These are phyloP conservation scores for Metschnikowia dekortorum DNA, from an alignment of 805 yeast species.

Conservation along the genomic window DNA sequence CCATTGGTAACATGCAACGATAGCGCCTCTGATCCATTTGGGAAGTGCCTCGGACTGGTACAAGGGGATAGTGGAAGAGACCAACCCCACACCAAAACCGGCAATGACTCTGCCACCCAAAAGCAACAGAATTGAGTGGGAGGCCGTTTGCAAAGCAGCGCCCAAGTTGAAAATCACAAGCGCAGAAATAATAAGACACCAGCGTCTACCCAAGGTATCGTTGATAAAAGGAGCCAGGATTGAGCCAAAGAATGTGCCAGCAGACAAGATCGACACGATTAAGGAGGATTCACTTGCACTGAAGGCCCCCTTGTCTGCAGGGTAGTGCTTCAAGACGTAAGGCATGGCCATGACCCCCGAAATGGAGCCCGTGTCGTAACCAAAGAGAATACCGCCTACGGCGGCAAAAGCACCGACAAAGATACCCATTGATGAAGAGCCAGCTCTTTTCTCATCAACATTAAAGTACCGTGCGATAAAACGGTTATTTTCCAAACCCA, in stretches of 20 bases:
- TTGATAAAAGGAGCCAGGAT: conserved; percentile 33
- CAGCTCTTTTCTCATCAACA: conserved; percentile 45
- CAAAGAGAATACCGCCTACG: conserved; percentile 39
- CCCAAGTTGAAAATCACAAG: conserved; percentile 35
- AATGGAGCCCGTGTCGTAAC: conserved; percentile 42
- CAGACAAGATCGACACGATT: conserved; percentile 32
- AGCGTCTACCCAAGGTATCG: conserved; percentile 37
- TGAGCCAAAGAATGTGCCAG: conserved; percentile 41
- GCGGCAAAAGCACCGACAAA: conserved; percentile 39
- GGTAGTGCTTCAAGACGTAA: conserved; percentile 30
- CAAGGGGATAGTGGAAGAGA: conserved; percentile 37
- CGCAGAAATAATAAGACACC: conserved; percentile 32
- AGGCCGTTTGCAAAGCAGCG: conserved; percentile 34
- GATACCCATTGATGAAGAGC: conserved; percentile 39
- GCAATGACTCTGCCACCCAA: conserved; percentile 37
- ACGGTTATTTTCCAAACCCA: conserved; percentile 38
- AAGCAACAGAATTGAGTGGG: conserved; percentile 32
- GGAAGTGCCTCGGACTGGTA: conserved; percentile 41
- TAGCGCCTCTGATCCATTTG: conserved; percentile 42
- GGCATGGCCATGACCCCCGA: conserved; percentile 40
- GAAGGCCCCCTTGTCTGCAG: conserved; percentile 14
- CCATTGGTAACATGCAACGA: conserved; percentile 38
- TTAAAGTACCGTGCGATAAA: conserved; percentile 33
- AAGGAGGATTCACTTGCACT: conserved; percentile 21
- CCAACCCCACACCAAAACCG: conserved; percentile 41